Evolutionary conservation across 1,284 basidiomycete genomes (phyloP), one percentile per base, ranked within the genome.

Genomic region (Irpex sp.): DNA sequence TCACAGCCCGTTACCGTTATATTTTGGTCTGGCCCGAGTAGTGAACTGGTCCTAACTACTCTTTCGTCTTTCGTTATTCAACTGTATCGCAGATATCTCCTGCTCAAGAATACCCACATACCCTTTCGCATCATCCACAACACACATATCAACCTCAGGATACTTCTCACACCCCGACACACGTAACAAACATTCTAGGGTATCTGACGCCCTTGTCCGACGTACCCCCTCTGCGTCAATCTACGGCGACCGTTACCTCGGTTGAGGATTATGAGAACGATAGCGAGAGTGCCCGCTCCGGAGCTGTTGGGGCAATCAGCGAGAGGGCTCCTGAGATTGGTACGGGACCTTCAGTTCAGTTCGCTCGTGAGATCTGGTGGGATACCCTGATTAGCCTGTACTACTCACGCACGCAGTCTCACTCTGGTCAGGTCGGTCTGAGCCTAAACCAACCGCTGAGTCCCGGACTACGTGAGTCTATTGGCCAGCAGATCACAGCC

Each of bases 361-460:
- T 89, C 72, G 78, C 80, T 34, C 87, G 88, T 60, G 85, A 88
- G 76, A 85, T 85, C 38, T 92, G 90, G 90, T 92, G 88, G 87
- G 91, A 92, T 70, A 84, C 81, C 4, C 78, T 92, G 26, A 74
- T 91, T 44, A 76, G 77, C 31, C 71, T 87, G 7, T 91, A 91
- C 72, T 68, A 77, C 44, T 76, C 78, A 21, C 74, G 81, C 26
- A 55, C 62, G 58, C 59, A 70, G 17, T 48, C 58, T 6, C 71
- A 72, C 55, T 69, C 75, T 61, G 68, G 70, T 56, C 75, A 72
- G 58, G 60, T 73, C 47, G 54, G 21, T 15, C 19, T 56, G 54
- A 34, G 11, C 13, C 19, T 56, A 9, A 34, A 15, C 13, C 54
- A 56, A 8, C 54, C 70, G 36, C 58, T 85, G 44, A 74, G 79